phyloP scores from a whole-genome alignment of 2,329 filamentous ascomycete genomes.

The Aspergillus ustus region DNA sequence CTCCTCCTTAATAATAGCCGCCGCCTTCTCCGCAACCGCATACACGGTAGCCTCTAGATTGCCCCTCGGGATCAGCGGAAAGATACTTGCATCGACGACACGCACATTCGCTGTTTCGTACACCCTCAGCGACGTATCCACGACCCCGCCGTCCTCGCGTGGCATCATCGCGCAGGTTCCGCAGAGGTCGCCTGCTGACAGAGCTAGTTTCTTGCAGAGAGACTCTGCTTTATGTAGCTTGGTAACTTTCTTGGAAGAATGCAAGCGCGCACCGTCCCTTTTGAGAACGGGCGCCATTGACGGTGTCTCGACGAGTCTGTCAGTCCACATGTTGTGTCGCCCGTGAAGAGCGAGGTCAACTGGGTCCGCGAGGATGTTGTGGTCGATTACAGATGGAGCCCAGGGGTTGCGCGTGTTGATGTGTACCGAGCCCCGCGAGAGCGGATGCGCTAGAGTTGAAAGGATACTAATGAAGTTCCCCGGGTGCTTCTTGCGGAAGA shows the following conservation, averaged over 20 bases:
- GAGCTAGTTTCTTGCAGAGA: conserved; percentile 15
- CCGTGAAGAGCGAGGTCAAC: conserved; percentile 49
- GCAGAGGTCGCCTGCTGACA: conserved; percentile 1
- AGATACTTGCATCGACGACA: conserved; percentile 11
- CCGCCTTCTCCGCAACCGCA: conserved; percentile 13
- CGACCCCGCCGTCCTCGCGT: conserved; percentile 5
- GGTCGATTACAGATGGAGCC: conserved; percentile 46
- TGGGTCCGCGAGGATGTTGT: conserved; percentile 50
- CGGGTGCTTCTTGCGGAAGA: conserved; percentile 22
- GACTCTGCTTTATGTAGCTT: background rate
- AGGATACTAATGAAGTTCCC: conserved; percentile 28
- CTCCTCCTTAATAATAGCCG: conserved; percentile 5
- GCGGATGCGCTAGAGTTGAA: conserved; percentile 32
- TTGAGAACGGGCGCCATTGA: conserved; percentile 41
- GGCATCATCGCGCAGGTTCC: conserved; percentile 13
- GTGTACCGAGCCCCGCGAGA: conserved; percentile 42
- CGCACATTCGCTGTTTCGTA: background rate
- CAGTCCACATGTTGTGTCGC: conserved; percentile 39
- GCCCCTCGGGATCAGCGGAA: background rate
- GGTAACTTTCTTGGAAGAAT: conserved; percentile 3
- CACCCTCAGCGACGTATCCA: conserved; percentile 5
- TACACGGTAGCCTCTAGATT: conserved; percentile 11
- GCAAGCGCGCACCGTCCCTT: conserved; percentile 29
- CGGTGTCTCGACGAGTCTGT: conserved; percentile 35
- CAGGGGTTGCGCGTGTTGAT: conserved; percentile 43